A percentile compares a stretch with the other conserved stretches of the same genome.
phyloP scores from a whole-genome alignment of 208 protist species.

The Leishmania turanica region DNA sequence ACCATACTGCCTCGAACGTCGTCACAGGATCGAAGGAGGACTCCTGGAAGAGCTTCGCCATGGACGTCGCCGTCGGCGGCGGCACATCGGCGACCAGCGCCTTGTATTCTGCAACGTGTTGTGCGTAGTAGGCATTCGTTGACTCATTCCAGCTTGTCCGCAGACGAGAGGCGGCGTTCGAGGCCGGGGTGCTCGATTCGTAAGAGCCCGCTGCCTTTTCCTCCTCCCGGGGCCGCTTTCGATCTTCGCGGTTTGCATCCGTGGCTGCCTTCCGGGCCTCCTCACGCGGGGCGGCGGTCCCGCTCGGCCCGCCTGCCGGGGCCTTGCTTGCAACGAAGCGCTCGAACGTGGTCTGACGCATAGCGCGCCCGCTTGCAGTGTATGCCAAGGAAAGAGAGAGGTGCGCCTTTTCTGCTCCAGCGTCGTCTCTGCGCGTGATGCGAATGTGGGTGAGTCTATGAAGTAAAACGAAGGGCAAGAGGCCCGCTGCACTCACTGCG shows the following conservation, averaged over 20 bases:
- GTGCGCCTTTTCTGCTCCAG: too few species aligned
- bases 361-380: background rate
- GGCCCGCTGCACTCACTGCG: background rate
- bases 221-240: slow-evolving; percentile 22
- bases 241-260: background rate
- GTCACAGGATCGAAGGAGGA: slow-evolving; percentile 42
- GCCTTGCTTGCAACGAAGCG: slow-evolving; percentile 24
- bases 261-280: background rate
- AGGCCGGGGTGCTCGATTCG: background rate
- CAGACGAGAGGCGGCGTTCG: background rate
- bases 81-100: slow-evolving; percentile 26
- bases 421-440: background rate
- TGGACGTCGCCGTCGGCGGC: slow-evolving; percentile 51
- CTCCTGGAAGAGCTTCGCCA: slow-evolving; percentile 81
- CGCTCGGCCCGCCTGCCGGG: background rate
- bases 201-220: background rate
- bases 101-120: slow-evolving; percentile 35
- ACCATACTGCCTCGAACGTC: slow-evolving; percentile 47
- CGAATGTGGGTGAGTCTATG: background rate
- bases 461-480: background rate
- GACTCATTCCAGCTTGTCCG: slow-evolving; percentile 18
- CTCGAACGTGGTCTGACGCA: slow-evolving; percentile 33
- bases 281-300: background rate
- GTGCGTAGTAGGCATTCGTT: slow-evolving; percentile 20
- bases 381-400: background rate